Base-by-base conservation (phyloP, 78 protist species). In the Polysphondylium violaceum region DNA sequence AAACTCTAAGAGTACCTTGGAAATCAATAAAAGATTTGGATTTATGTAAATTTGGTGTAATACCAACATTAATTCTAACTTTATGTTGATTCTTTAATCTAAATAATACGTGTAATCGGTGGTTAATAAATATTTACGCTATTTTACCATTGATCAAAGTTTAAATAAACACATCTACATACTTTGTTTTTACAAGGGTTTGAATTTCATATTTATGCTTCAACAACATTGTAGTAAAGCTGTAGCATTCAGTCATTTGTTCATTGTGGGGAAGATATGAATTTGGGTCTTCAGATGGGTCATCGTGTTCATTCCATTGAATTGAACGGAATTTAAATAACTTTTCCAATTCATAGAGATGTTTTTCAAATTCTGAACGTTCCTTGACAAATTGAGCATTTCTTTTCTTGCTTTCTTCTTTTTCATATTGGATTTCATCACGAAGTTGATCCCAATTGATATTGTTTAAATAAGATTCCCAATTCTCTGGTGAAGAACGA, bases 271-370 rank as follows among this genome's bases (percentile, higher is more conserved):
- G 43, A 8, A 83, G 21, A 43, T 83, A 69, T 40, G 35, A 61
- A 27, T 83, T 67, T 63, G 77, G 79, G 31, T 83, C 79, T 25
- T 83, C 91, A 16, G 51, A 29, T 55, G 91, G 91, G 43, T 83
- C 91, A 31, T 83, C 91, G 51, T 83, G 79, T 43, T 51, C 75
- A 0, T 12, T 2, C 38, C 58, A 71, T 25, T 9, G 4, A 0
- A 83, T 36, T 7, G 72, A 27, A 31, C 79, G 64, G 3, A 72
- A 53, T 51, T 58, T 83, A 23, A 83, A 40, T 4, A 83, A 3
- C 23, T 83, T 83, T 27, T 35, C 60, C 9, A 81, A 29, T 0
- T 56, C 69, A 41, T 33, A 33, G 14, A 35, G 4, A 21, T 69
- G 38, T 2, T 35, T 56, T 23, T 65, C 67, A 31, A 81, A 69